Evolutionary conservation across 2,329 filamentous ascomycete genomes (phyloP).

Genomic region (Neospermospora avenae): DNA sequence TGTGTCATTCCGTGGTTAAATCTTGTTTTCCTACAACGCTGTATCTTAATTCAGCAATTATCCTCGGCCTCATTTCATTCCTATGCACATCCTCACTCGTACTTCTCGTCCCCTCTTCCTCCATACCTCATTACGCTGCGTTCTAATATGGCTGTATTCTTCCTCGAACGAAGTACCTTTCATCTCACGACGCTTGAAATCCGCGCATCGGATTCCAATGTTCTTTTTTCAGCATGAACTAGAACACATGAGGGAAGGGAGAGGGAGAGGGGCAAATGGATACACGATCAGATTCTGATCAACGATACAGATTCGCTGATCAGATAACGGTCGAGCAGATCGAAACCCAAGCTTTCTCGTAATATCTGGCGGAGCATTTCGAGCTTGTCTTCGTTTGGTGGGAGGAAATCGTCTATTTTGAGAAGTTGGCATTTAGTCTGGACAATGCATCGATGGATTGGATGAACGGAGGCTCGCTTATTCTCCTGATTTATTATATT

Average conservation of each 20-base stretch:
- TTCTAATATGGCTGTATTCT: conserved; percentile 35
- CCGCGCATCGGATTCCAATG: conserved; percentile 28
- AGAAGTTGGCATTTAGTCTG: background rate
- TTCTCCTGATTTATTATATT: background rate
- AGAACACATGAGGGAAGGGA: background rate
- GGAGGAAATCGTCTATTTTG: conserved; percentile 55
- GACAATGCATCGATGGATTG: background rate
- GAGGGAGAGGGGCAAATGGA: conserved; percentile 25
- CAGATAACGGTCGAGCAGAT: conserved; percentile 61
- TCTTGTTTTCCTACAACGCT: too few relatives aligned
- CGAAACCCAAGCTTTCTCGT: conserved; percentile 65
- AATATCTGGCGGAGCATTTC: conserved; percentile 68
- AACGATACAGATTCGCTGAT: conserved; percentile 58
- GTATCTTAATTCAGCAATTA: too few relatives aligned
- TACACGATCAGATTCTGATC: conserved; percentile 59
- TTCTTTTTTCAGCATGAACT: too few relatives aligned
- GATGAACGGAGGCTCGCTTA: background rate
- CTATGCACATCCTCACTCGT: conserved; percentile 47
- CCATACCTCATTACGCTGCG: conserved; percentile 16
- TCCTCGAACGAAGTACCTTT: conserved; percentile 38
- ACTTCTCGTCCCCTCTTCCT: conserved; percentile 40
- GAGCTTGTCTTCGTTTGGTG: conserved; percentile 56
- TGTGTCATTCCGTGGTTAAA: too few relatives aligned
- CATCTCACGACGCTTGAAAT: conserved; percentile 44
- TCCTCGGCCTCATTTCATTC: too few relatives aligned